Evolutionary conservation across 169 alveolate species (phyloP).

Genomic region (Ichthyophthirius multifiliis): DNA sequence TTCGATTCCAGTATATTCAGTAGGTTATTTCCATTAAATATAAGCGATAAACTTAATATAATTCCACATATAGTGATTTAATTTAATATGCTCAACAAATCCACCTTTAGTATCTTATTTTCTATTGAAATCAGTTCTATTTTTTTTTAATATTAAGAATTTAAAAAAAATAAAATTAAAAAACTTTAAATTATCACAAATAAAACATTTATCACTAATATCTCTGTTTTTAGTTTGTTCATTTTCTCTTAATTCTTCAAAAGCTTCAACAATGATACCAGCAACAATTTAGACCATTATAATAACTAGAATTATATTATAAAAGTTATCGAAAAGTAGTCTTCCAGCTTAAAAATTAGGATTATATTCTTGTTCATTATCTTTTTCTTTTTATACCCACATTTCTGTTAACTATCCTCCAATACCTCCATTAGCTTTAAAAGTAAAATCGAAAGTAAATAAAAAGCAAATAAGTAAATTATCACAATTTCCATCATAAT

Average conservation of each 20-base stretch:
- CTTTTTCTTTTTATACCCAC: too few species aligned
- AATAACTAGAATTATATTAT: conserved; percentile 64
- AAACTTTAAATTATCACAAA: conserved; percentile 51
- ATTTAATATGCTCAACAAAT: conserved; percentile 65
- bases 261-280: conserved; percentile 84
- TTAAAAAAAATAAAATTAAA: neutral
- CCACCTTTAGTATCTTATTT: conserved; percentile 59
- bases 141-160: neutral
- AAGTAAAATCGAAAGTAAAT: conserved; percentile 62
- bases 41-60: conserved; percentile 76
- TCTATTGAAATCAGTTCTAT: conserved; percentile 62
- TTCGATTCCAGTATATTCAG: conserved; percentile 83
- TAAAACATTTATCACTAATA: conserved; percentile 61
- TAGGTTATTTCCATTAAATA: conserved; percentile 66
- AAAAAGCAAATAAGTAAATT: conserved; percentile 59
- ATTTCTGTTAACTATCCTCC: conserved; percentile 28
- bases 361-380: conserved; percentile 2
- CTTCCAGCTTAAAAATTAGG: conserved; percentile 47
- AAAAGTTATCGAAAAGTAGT: conserved; percentile 66
- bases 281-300: conserved; percentile 73
- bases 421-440: conserved; percentile 56
- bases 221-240: conserved; percentile 54
- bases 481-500: conserved; percentile 52
- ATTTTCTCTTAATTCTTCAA: conserved; percentile 73
- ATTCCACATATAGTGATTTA: conserved; percentile 80